Evolutionary conservation across 2,329 filamentous ascomycete genomes (phyloP), one percentile per base, ranked within the genome.

Genomic region (Cordyceps cicadae): DNA sequence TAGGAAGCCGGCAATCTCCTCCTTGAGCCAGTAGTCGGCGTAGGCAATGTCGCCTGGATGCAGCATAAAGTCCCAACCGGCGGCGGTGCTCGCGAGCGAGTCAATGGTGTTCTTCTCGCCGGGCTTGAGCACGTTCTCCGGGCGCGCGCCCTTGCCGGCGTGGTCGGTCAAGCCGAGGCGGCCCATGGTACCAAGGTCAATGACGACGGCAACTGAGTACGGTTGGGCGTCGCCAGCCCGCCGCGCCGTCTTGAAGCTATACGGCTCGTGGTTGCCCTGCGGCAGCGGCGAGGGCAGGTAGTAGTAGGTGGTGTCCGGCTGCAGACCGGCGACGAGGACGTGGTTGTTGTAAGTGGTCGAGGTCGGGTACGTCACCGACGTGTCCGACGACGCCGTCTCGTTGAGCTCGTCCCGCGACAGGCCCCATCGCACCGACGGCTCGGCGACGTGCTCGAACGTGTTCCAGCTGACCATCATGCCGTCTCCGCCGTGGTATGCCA

Each of bases 401-500:
- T 61, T 58, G 26, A 74, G 63, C 15, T 60, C 46, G 54, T 68
- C 61, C 24, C 57, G 60, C 17, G 63, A 63, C 29, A 63, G 53
- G 9, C 72, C 71, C 53, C 69, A 73, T 34, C 62, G 56, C 26
- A 74, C 72, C n/a, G 62, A 64, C 5, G 71, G 72, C 12, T 50
- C 55, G 6, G 54, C 29, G 34, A 71, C 54, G 29, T 69, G 62
- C n/a, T 66, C 54, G 50, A 70, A 67, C 4, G 71, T 74, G 60
- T 74, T 74, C 72, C 71, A 74, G 63, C 67, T 67, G 21, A 69
- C 66, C 21, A 65, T 61, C 67, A 70, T 69, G 37, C 37, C 58
- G 9, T 53, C 41, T n/a, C 37, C 41, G 32, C 49, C 50, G 32
- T 48, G 41, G 43, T 60, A 54, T 1, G 58, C 58, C 24, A 54